Evolutionary conservation across 805 yeast genomes (phyloP).

Genomic region (Yamadazyma kitorensis): DNA sequence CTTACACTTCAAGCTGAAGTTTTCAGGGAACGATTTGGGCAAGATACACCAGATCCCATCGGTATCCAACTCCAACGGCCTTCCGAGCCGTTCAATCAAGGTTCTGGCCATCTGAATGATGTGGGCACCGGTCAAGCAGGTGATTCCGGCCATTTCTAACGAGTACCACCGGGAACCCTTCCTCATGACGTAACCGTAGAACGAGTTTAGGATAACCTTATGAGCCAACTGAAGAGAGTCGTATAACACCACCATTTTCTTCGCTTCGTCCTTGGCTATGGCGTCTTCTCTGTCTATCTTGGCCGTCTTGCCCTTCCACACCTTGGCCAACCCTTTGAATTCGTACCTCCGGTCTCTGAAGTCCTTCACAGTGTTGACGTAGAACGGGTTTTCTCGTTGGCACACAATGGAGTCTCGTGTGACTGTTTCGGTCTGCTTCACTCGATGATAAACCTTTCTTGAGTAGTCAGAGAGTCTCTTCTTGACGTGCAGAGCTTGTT

Average conservation of each 20-base stretch:
- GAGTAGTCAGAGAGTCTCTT: slow-evolving; percentile 82
- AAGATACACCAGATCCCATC: slow-evolving; percentile 99
- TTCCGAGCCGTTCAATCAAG: slow-evolving; percentile 86
- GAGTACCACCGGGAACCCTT: slow-evolving; percentile 99
- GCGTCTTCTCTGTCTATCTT: slow-evolving; percentile 49
- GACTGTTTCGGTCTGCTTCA: slow-evolving; percentile 77
- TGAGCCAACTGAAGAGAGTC: slow-evolving; percentile 97
- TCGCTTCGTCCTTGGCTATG: slow-evolving; percentile 79
- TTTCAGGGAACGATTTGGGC: slow-evolving; percentile 92
- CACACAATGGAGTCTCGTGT: slow-evolving; percentile 93
- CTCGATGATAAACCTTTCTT: slow-evolving; percentile 76
- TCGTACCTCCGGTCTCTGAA: slow-evolving; percentile 96
- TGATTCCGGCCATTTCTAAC: slow-evolving; percentile 99
- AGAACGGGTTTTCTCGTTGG: slow-evolving; percentile 96
- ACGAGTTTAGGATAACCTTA: slow-evolving; percentile 92
- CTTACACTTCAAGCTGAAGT: slow-evolving; percentile 64
- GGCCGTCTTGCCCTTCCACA: slow-evolving; percentile 82
- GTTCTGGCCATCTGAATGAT: slow-evolving; percentile 96
- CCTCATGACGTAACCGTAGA: slow-evolving; percentile 98
- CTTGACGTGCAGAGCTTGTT: slow-evolving; percentile 73
- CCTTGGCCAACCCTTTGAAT: slow-evolving; percentile 88
- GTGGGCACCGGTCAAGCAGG: slow-evolving; percentile 96
- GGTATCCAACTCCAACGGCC: slow-evolving; percentile 95
- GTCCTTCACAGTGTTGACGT: slow-evolving; percentile 88
- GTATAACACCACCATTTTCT: slow-evolving; percentile 88